Evolutionary conservation across 179 eudicot genomes (phyloP), one percentile per base, ranked within the genome.

Genomic region (Beta corolliflora): DNA sequence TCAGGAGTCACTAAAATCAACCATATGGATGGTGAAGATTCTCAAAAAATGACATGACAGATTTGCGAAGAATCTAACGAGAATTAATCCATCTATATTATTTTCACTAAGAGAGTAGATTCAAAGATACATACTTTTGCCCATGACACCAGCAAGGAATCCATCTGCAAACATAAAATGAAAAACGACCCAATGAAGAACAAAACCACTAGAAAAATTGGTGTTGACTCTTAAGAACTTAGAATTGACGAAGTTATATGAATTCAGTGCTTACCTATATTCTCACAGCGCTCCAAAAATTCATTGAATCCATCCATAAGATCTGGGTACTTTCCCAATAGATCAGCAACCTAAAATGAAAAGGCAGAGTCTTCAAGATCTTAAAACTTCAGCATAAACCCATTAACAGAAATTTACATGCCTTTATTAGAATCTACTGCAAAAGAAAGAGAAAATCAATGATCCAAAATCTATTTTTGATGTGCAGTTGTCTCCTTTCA

Each of bases 241-340:
- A 36, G 29, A 36, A 36, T 36, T 36, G 41, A 36, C 52, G 44
- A 13, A 78, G 67, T 45, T 41, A n/a, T 73, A 65, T 19, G 50
- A 44, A 83, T 81, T 63, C 61, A 65, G 25, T 23, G 48, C 67
- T 76, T 89, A 95, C 98, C 92, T 29, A 89, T 89, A 85, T 87
- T 89, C 85, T 95, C 98, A 85, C 95, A 95, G 46, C 85, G 95
- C 83, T 89, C 94, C 89, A 95, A 77, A 78, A 93, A 93, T 68
- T 91, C 94, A 86, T 88, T 88, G 80, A 95, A 95, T 10, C 95
- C 97, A 21, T 89, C 93, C 98, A 95, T 92, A 61, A 95, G 98
- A 88, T 89, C 98, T 25, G 95, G 91, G 84, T 90, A 81, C 87
- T 93, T 92, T 55, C 94, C 97, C 83, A 95, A 84, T 77, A 95